Evolutionary conservation across 1,284 basidiomycete genomes (phyloP), one percentile per base, ranked within the genome.

Genomic region (Apiotrichum montevideense): DNA sequence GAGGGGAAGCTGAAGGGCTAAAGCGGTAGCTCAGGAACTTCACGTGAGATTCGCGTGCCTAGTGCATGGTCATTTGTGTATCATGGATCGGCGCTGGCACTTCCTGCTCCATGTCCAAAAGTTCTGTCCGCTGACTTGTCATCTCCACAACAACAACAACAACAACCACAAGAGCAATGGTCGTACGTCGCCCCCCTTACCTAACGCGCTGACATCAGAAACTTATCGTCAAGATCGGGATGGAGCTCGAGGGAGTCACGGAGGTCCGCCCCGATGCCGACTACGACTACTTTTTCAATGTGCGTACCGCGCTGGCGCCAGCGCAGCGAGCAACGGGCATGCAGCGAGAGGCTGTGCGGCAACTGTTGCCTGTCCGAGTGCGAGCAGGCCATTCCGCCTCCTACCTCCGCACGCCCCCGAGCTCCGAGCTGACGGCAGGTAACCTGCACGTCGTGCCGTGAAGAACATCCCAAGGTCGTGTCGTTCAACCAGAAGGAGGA

Each of bases 251-350:
- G 58, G 73, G 73, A 51, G 66, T 76, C 6, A 72, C 67, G 21
- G 65, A 73, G 11, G 66, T 77, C 51, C 62, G 49, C 14, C 75
- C 75, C 14, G 70, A 68, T 21, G 66, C 68, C 1, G 64, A 68
- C 47, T 74, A 73, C 60, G 69, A 76, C 63, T 76, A 72, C 62
- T 68, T 66, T 54, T 75, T 77, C 69, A 77, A 66, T 39, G 75
- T 75, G 56, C 29, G 72, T 67, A 4, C 29, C 21, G 21, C 21
- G 21, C 21, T 21, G 21, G 21, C 21, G 21, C 21, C 21, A 21
- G 21, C 21, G 21, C 21, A 21, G 21, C 21, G 21, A 21, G 21
- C 21, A 21, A 21, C 21, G 21, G 21, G 21, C 21, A 21, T 21
- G 21, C 21, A 21, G 21, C 21, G 21, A 21, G 21, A 21, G 21